Evolutionary conservation across 2,329 filamentous ascomycete genomes (phyloP).

Genomic region (Phoma herbarum): DNA sequence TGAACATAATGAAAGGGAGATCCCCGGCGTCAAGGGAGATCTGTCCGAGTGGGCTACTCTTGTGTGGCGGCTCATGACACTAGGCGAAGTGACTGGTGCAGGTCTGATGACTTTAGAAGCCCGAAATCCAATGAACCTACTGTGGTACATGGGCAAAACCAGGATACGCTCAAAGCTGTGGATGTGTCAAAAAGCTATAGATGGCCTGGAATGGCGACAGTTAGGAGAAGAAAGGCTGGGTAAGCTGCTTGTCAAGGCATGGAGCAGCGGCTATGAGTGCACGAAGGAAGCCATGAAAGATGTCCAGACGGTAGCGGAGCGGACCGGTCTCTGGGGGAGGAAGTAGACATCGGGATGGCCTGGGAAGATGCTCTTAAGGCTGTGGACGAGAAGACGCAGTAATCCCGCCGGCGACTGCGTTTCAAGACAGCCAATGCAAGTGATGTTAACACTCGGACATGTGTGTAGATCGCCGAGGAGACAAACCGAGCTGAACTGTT

Average conservation of each 20-base stretch:
- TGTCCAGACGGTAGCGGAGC: neutral
- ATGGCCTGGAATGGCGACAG: neutral
- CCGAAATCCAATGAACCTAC: neutral
- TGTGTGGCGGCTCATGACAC: constrained; percentile 5
- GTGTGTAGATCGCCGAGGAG: no score
- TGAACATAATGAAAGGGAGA: neutral
- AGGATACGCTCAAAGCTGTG: neutral
- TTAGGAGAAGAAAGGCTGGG: neutral
- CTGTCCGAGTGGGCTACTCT: neutral
- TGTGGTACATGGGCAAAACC: neutral
- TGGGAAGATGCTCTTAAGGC: neutral
- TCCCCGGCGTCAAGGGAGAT: neutral
- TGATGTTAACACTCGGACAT: no score
- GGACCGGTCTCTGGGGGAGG: neutral
- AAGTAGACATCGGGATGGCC: neutral
- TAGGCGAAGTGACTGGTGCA: neutral
- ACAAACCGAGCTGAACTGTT: no score
- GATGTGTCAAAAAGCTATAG: neutral
- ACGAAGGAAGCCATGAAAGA: neutral
- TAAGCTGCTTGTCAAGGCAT: neutral
- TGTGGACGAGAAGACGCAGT: neutral
- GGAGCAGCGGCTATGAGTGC: neutral
- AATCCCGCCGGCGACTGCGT: neutral
- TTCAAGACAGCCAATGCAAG: neutral
- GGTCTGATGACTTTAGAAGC: neutral